Conservation (phyloP, 2,329 filamentous ascomycete species). For the Ceratocystis alfenasii region DNA sequence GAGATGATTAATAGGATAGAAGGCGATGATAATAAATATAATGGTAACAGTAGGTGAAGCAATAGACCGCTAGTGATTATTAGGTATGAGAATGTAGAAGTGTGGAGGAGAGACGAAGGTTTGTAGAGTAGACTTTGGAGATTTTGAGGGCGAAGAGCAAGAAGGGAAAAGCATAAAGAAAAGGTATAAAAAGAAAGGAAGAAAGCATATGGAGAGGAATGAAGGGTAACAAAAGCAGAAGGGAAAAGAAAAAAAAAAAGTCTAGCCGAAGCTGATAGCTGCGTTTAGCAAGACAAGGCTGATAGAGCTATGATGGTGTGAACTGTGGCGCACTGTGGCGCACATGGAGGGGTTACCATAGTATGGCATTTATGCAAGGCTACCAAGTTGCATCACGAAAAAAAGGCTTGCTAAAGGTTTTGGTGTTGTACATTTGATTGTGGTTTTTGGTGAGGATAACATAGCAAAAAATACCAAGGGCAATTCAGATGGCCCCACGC, state of each 20-base stretch:
- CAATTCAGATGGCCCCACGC: not conserved
- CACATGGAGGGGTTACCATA: not conserved
- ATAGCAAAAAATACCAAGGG: not conserved
- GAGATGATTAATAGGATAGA: constrained; percentile 4
- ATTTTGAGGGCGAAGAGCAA: not conserved
- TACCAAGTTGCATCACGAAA: no score
- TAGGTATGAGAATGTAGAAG: not conserved
- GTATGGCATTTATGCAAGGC: not conserved
- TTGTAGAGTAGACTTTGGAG: no score
- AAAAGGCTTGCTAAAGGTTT: no score
- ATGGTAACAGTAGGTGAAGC: not conserved
- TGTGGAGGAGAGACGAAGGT: no score
- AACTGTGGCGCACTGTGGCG: no score
- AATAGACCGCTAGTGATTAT: not conserved
- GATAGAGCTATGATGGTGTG: not conserved
- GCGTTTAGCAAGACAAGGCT: not conserved
- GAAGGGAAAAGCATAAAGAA: not conserved
- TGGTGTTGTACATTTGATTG: no score
- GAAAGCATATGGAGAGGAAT: not conserved
- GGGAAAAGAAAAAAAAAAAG: not conserved
- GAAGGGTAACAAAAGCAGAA: not conserved
- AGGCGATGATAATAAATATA: not conserved
- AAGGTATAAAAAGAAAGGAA: not conserved
- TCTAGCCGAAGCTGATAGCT: not conserved
- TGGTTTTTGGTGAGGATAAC: no score